Evolutionary conservation across 2,329 filamentous ascomycete genomes (phyloP).

Genomic region (Ascosphaera aggregata): DNA sequence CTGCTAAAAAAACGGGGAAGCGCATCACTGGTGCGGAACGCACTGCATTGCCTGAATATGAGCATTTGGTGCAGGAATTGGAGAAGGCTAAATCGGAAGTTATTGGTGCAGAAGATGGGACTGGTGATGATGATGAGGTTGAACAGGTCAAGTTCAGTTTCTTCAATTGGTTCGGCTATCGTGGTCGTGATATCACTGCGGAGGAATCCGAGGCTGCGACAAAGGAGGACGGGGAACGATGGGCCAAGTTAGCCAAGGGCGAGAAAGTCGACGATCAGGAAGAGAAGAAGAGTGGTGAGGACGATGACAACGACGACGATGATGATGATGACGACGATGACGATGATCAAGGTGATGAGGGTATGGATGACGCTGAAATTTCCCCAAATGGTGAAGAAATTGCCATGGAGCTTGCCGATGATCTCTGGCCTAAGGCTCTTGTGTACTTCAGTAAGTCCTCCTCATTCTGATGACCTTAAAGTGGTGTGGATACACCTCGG

Average conservation of each 20-base stretch:
- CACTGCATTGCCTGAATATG: constrained; percentile 27
- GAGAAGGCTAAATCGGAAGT: constrained; percentile 15
- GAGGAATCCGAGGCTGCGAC: constrained; percentile 44
- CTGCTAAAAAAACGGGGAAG: constrained; percentile 14
- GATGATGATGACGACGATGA: constrained; percentile 24
- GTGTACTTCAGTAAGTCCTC: constrained; percentile 72
- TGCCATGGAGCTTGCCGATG: constrained; percentile 59
- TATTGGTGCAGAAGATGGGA: constrained; percentile 12
- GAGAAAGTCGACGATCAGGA: constrained; percentile 27
- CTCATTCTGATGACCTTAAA: no score
- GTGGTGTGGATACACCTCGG: no score
- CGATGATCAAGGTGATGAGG: constrained; percentile 13
- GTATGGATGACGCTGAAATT: constrained; percentile 52
- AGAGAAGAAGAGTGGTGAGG: constrained; percentile 23
- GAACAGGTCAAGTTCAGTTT: constrained; percentile 36
- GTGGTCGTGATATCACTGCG: constrained; percentile 42
- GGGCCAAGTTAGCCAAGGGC: constrained; percentile 24
- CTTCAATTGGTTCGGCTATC: constrained; percentile 76
- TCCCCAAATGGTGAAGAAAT: constrained; percentile 75
- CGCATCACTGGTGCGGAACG: constrained; percentile 24
- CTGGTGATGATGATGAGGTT: constrained; percentile 16
- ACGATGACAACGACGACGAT: constrained; percentile 37
- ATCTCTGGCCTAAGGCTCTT: constrained; percentile 70
- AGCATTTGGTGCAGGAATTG: constrained; percentile 29
- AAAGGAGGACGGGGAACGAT: constrained; percentile 36